phyloP scores from a whole-genome alignment of 2,329 filamentous ascomycete genomes.

The Hypomyces rosellus region DNA sequence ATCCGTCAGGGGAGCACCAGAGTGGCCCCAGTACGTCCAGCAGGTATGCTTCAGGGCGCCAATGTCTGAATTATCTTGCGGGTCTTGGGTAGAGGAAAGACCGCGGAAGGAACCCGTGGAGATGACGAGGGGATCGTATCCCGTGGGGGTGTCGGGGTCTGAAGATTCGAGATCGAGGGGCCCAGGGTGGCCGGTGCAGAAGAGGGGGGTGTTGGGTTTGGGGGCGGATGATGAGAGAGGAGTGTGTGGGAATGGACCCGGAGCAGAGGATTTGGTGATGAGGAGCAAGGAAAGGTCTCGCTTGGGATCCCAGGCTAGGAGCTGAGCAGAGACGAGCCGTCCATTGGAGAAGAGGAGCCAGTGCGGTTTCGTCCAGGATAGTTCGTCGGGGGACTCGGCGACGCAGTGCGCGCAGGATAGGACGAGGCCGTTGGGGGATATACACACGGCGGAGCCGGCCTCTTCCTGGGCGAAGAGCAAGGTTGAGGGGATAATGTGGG shows the following conservation, averaged over 20 bases:
- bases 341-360: slow-evolving; percentile 41
- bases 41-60: slow-evolving; percentile 46
- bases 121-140: slow-evolving; percentile 42
- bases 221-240: slow-evolving; percentile 14
- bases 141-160: slow-evolving; percentile 27
- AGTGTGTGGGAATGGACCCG: slow-evolving; percentile 18
- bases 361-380: slow-evolving; percentile 21
- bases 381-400: slow-evolving; percentile 33
- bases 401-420: slow-evolving; percentile 48
- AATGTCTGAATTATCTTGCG: slow-evolving; percentile 46
- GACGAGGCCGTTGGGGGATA: slow-evolving; percentile 36
- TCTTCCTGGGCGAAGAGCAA: slow-evolving; percentile 44
- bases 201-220: slow-evolving; percentile 15
- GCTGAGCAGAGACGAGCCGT: slow-evolving; percentile 31
- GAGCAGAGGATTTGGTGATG: slow-evolving; percentile 23
- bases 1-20: slow-evolving; percentile 43
- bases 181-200: slow-evolving; percentile 31
- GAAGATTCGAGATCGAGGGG: slow-evolving; percentile 38
- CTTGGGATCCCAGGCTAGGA: slow-evolving; percentile 33
- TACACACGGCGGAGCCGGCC: slow-evolving; percentile 46
- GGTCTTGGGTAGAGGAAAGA: slow-evolving; percentile 30
- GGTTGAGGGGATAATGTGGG: slow-evolving; percentile 19
- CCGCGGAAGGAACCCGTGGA: slow-evolving; percentile 38
- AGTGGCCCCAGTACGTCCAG: slow-evolving; percentile 54
- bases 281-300: slow-evolving; percentile 42